These are phyloP conservation scores for Uronychia setigera DNA, from an alignment of 73 alveolate genomes.

Conservation along the genomic window DNA sequence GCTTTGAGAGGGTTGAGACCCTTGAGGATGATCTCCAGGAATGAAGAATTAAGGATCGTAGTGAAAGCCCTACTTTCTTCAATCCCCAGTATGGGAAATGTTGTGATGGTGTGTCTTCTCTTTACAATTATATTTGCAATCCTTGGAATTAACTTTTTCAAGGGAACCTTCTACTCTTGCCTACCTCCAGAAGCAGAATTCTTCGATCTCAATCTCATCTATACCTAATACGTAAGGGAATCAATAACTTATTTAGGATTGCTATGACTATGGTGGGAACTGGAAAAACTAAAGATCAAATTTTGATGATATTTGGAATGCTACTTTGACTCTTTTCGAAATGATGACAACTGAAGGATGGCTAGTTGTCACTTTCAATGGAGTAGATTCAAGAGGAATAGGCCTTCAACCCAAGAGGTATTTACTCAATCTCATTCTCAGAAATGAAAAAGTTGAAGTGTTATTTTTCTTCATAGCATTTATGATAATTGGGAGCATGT, in stretches of 20 bases:
- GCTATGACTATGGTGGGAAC: conserved; percentile 35
- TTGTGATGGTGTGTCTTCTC: conserved; percentile 34
- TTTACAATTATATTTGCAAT: conserved; percentile 46
- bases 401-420: conserved; percentile 21
- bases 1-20: conserved; percentile 62
- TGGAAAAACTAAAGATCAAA: conserved; percentile 31
- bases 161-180: conserved; percentile 32
- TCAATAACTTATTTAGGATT: neutral
- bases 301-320: conserved; percentile 39
- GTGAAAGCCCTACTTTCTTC: conserved; percentile 50
- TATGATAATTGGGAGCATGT: conserved; percentile 20
- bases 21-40: conserved; percentile 36
- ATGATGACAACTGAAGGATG: conserved; percentile 56
- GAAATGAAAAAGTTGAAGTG: neutral
- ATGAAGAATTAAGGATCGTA: conserved; percentile 42
- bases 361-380: conserved; percentile 24
- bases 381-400: conserved; percentile 44
- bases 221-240: neutral
- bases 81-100: conserved; percentile 49
- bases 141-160: conserved; percentile 37
- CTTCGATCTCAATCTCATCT: neutral
- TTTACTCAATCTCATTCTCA: neutral
- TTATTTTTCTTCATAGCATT: conserved; percentile 6
- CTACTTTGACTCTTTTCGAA: conserved; percentile 31
- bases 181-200: neutral